Conservation (phyloP, 805 yeast genomes). For the Lipomyces chichibuensis region DNA sequence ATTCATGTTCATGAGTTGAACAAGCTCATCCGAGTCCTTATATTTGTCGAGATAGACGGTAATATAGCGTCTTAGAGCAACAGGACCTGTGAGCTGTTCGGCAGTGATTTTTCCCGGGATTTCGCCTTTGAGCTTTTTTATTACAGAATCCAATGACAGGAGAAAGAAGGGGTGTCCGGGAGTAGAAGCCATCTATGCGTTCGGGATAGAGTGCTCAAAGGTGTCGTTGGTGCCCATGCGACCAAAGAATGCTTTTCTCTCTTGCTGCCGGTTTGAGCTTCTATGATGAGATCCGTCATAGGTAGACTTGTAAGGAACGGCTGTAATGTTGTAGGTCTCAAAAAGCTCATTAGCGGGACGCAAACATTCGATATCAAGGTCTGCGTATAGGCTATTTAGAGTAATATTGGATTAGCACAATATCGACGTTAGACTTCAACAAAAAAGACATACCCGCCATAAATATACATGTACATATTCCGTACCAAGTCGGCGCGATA, state of each 20-base stretch:
- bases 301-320: background rate
- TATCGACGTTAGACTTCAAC: too few relatives aligned
- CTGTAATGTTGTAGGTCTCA: background rate
- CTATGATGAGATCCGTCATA: background rate
- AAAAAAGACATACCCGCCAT: background rate
- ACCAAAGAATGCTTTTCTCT: background rate
- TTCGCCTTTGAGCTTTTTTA: background rate
- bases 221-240: background rate
- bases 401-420: background rate
- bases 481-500: background rate
- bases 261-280: background rate
- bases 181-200: background rate
- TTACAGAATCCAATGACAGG: background rate
- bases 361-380: background rate
- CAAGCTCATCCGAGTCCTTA: background rate
- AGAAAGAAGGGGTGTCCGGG: slow-evolving; percentile 2
- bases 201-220: background rate
- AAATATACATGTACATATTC: background rate
- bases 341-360: background rate
- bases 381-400: background rate
- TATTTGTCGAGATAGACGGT: background rate
- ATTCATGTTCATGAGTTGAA: background rate
- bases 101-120: background rate
- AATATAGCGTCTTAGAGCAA: background rate
- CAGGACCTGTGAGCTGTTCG: background rate